Percentiles rank a stretch among this genome's conserved stretches.
These are phyloP conservation scores for Aspergillus persii DNA, from an alignment of 2,329 filamentous ascomycete genomes.

Conservation along the genomic window DNA sequence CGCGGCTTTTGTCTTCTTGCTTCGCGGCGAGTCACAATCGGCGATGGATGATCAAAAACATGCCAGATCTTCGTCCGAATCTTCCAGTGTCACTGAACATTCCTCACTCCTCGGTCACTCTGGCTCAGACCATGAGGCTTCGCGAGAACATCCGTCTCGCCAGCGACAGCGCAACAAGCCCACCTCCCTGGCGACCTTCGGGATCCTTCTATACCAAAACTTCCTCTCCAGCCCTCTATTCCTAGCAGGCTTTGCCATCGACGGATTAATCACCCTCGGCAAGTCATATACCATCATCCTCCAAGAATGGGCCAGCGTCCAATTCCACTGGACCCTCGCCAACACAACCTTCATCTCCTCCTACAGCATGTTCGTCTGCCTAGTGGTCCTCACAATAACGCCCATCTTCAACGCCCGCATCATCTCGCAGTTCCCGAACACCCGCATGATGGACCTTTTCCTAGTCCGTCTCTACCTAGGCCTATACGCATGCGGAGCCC, in stretches of 20 bases:
- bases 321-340: neutral
- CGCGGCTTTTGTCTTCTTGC: neutral
- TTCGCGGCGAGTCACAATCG: no score
- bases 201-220: neutral
- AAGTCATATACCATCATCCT: neutral
- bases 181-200: neutral
- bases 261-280: neutral
- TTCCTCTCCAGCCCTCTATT: neutral
- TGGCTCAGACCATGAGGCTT: no score
- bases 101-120: neutral
- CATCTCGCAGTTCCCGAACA: neutral
- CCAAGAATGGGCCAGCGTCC: neutral
- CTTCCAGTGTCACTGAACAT: neutral
- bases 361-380: neutral
- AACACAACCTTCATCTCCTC: neutral
- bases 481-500: neutral
- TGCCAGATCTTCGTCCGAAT: neutral
- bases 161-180: neutral
- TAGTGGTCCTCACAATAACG: neutral
- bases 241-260: neutral
- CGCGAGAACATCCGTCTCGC: neutral
- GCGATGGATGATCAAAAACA: no score
- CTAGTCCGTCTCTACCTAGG: neutral
- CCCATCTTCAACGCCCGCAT: neutral
- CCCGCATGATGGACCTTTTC: neutral